Evolutionary conservation across 768 basidiomycete genomes (phyloP).

Genomic region (Leccinum variicolor): DNA sequence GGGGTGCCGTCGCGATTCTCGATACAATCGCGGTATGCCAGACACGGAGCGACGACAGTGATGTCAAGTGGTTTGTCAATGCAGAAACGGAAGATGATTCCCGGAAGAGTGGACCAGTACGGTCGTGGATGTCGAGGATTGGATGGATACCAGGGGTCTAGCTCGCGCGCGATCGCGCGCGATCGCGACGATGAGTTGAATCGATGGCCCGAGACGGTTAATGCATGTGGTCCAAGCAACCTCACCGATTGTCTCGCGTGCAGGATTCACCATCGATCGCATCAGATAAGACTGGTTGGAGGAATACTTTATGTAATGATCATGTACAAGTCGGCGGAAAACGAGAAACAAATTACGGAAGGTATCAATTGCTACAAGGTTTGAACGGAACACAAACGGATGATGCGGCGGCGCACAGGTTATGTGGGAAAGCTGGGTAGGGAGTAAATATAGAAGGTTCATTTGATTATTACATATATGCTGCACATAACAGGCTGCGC

Average conservation of each 20-base stretch:
- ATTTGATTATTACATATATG: conserved; percentile 9
- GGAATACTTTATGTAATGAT: neutral
- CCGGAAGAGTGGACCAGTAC: neutral
- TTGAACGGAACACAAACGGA: conserved; percentile 2
- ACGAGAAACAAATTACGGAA: conserved; percentile 1
- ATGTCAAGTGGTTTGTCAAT: neutral
- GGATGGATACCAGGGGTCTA: neutral
- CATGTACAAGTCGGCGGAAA: neutral
- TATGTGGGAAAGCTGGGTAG: conserved; percentile 7
- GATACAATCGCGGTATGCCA: neutral
- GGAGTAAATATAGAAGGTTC: no score
- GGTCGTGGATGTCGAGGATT: neutral
- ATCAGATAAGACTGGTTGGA: conserved; percentile 9
- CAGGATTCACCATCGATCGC: conserved; percentile 7
- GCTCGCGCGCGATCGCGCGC: neutral
- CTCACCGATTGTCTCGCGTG: neutral
- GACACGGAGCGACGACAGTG: neutral
- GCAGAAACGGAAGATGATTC: conserved; percentile 5
- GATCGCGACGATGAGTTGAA: neutral
- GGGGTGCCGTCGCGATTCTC: conserved; percentile 17
- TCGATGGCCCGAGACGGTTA: neutral
- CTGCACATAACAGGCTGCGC: neutral
- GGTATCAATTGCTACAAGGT: neutral
- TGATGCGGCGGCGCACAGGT: conserved; percentile 3
- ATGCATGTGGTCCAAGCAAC: neutral